Base-by-base conservation (phyloP, 768 basidiomycete species). In the Rhizopogon rudus region DNA sequence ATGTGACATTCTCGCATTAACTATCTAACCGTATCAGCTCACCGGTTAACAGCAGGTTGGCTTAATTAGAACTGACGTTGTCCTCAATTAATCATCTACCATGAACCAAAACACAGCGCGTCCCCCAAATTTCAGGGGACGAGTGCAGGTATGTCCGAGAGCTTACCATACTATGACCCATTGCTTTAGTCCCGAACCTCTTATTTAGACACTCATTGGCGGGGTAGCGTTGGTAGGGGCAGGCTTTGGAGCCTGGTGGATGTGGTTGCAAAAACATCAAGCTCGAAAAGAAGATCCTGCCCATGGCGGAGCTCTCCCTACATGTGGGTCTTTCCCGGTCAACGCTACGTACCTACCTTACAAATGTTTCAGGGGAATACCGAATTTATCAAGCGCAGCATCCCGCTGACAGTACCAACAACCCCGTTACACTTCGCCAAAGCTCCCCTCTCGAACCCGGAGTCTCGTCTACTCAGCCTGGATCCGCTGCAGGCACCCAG, bases 301-400 rank as follows among this genome's bases (percentile, higher is more conserved):
- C 4, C 41, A 44, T 12, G 50, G 44, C 2, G 65, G 62, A 3
- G 20, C 33, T 31, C 55, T 64, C 10, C 1, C 58, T 14, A 44
- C 63, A n/a, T 66, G 66, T 69, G 16, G 6, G 60, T 51, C 43
- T 9, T 28, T 25, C 45, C 16, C 25, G 25, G 25, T 12, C 12
- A 33, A 10, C 22, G 44, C 28, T 17, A 17, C n/a, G 20, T 37
- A 40, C 14, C 8, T 7, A n/a, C n/a, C 13, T 40, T 25, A 20
- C 51, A 12, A 25, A 43, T 43, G 13, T 29, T 37, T 9, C 42
- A 65, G 68, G 65, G 67, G 62, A 70, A 57, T 54, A 60, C 44
- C 68, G 69, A 14, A 60, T 71, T 35, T 20, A 60, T 12, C 62
- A 66, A 42, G 67, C 61, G 1, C 63, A 65, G 12, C 50, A 52